These are phyloP conservation scores for Mortierella sp. DNA, from an alignment of 371 early-diverging fungal species.

Conservation along the genomic window DNA sequence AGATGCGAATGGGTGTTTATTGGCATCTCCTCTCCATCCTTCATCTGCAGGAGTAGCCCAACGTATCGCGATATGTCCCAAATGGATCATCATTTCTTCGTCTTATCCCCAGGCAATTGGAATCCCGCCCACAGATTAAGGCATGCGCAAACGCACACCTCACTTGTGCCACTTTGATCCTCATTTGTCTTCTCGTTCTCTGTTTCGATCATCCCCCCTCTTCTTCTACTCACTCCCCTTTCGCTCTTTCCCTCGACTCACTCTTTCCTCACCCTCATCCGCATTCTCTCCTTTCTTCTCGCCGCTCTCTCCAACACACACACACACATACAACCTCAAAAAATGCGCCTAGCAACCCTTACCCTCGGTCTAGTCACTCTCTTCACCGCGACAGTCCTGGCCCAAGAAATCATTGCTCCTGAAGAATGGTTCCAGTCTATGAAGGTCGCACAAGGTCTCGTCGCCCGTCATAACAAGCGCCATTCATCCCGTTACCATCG, in stretches of 20 bases:
- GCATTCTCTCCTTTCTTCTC: background rate
- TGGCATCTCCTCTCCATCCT: background rate
- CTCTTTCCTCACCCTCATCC: no score
- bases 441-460: slow-evolving; percentile 29
- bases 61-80: background rate
- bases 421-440: slow-evolving; percentile 52
- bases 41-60: background rate
- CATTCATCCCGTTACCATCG: background rate
- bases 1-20: background rate
- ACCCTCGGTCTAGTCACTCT: slow-evolving; percentile 15
- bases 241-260: background rate
- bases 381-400: slow-evolving; percentile 13
- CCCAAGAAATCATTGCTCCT: slow-evolving; percentile 44
- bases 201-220: background rate
- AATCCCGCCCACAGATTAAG: background rate
- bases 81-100: background rate
- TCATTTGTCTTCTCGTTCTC: background rate
- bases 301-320: background rate
- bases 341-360: slow-evolving; percentile 34
- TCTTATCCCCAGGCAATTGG: background rate
- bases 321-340: background rate
- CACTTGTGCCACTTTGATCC: background rate
- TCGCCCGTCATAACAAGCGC: slow-evolving; percentile 21
- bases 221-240: background rate
- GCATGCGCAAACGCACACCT: background rate